These are phyloP conservation scores for Paxillus involutus DNA, from an alignment of 768 basidiomycete species.

Conservation along the genomic window DNA sequence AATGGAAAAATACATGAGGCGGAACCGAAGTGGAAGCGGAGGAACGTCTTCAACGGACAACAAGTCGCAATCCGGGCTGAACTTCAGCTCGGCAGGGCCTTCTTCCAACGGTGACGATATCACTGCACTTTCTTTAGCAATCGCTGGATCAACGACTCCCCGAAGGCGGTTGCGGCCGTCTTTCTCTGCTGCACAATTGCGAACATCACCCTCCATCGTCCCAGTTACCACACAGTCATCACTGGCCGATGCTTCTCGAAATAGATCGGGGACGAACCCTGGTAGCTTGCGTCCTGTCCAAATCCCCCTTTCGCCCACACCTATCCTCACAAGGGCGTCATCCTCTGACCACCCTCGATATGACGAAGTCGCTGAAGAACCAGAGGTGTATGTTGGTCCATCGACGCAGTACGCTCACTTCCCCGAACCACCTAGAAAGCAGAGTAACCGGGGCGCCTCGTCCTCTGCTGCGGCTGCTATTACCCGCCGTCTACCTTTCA, in stretches of 20 bases:
- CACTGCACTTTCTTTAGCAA: constrained; percentile 43
- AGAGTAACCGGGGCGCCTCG: constrained; percentile 39
- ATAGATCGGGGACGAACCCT: constrained; percentile 70
- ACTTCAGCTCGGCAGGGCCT: constrained; percentile 46
- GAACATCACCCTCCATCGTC: constrained; percentile 45
- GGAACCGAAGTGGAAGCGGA: constrained; percentile 81
- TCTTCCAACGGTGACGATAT: constrained; percentile 58
- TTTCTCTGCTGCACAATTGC: constrained; percentile 74
- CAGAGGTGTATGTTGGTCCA: constrained; percentile 60
- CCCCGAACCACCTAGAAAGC: constrained; percentile 60
- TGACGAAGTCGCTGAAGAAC: constrained; percentile 42
- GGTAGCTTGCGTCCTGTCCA: constrained; percentile 43
- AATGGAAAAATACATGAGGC: constrained; percentile 80
- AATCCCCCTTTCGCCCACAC: constrained; percentile 38
- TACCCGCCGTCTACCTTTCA: constrained; percentile 65
- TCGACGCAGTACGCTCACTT: constrained; percentile 70
- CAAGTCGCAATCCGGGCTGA: constrained; percentile 56
- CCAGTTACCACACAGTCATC: constrained; percentile 33
- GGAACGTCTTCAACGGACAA: constrained; percentile 73
- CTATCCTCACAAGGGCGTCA: constrained; percentile 50
- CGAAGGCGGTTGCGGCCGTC: constrained; percentile 66
- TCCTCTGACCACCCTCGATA: constrained; percentile 52
- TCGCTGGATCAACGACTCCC: constrained; percentile 57
- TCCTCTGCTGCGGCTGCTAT: constrained; percentile 48
- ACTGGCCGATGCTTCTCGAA: constrained; percentile 46